These are phyloP conservation scores for Eucalyptus melliodora DNA, from an alignment of 345 rosid species.

Conservation along the genomic window DNA sequence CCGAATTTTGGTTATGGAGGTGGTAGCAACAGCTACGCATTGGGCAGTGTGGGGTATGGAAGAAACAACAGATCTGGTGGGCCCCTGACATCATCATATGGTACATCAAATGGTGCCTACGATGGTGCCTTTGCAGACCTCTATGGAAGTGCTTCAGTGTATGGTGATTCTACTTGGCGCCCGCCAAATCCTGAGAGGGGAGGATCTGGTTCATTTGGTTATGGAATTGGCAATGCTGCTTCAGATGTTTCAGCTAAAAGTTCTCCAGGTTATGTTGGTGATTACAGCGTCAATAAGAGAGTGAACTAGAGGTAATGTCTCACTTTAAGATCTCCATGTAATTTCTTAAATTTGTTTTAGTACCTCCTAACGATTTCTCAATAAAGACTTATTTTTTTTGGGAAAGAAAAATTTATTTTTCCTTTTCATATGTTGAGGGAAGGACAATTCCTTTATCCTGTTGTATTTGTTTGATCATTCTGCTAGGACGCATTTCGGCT, in stretches of 20 bases:
- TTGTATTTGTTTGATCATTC: background rate
- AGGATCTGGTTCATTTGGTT: slow-evolving; percentile 38
- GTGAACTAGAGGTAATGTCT: slow-evolving; percentile 52
- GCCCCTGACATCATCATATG: slow-evolving; percentile 27
- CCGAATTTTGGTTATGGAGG: slow-evolving; percentile 43
- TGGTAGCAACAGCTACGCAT: slow-evolving; percentile 34
- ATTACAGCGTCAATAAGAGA: slow-evolving; percentile 59
- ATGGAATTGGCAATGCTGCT: slow-evolving; percentile 29
- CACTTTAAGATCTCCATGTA: background rate
- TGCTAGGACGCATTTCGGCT: background rate
- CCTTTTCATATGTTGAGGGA: background rate
- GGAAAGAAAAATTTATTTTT: background rate
- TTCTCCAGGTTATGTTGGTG: slow-evolving; percentile 63
- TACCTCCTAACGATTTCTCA: background rate
- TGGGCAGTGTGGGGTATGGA: slow-evolving; percentile 38
- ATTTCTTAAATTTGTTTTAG: background rate
- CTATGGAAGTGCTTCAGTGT: slow-evolving; percentile 35
- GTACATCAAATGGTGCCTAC: slow-evolving; percentile 39
- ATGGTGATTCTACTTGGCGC: slow-evolving; percentile 52
- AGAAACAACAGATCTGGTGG: slow-evolving; percentile 32
- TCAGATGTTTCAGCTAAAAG: slow-evolving; percentile 38
- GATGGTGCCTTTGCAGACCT: slow-evolving; percentile 41
- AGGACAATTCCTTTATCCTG: background rate
- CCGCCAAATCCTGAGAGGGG: slow-evolving; percentile 37
- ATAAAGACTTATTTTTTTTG: background rate